A percentile compares a stretch with the other conserved stretches of the same genome.
These are phyloP conservation scores for Chlorella variabilis DNA, from an alignment of 163 green algal genomes.

Conservation along the genomic window DNA sequence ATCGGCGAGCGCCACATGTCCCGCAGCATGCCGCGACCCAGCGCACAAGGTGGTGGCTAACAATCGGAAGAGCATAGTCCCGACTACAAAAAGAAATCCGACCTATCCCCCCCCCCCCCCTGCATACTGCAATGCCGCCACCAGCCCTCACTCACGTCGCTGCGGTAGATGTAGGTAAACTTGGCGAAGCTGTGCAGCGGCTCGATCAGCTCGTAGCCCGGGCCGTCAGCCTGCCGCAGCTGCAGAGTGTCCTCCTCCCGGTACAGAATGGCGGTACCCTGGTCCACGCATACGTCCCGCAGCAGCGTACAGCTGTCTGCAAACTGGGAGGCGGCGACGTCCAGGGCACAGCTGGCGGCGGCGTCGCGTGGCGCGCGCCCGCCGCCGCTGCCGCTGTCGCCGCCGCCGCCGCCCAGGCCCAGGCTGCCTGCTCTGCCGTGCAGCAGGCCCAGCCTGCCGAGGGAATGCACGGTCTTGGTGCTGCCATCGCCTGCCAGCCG, in stretches of 20 bases:
- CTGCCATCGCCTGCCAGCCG: background rate
- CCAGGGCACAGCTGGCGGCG: background rate
- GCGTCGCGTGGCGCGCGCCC: background rate
- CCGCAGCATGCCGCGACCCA: no score
- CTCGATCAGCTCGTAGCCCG: background rate
- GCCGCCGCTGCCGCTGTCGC: background rate
- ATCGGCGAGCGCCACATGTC: no score
- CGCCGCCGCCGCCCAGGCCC: background rate
- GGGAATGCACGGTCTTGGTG: background rate
- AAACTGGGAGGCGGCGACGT: background rate
- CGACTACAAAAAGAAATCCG: no score
- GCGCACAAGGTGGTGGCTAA: no score
- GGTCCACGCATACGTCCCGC: slow-evolving; percentile 3
- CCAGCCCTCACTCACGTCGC: background rate
- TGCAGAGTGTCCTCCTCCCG: background rate
- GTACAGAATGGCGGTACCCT: background rate
- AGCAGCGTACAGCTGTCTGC: background rate
- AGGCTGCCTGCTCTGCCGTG: no score
- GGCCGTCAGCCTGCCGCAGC: background rate
- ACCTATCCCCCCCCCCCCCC: no score
- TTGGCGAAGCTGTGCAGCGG: background rate
- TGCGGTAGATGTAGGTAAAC: background rate
- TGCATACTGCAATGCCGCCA: no score
- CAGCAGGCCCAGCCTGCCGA: background rate
- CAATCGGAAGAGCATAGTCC: no score